Conservation (phyloP, 2,329 filamentous ascomycete genomes). For the Emergomyces orientalis region DNA sequence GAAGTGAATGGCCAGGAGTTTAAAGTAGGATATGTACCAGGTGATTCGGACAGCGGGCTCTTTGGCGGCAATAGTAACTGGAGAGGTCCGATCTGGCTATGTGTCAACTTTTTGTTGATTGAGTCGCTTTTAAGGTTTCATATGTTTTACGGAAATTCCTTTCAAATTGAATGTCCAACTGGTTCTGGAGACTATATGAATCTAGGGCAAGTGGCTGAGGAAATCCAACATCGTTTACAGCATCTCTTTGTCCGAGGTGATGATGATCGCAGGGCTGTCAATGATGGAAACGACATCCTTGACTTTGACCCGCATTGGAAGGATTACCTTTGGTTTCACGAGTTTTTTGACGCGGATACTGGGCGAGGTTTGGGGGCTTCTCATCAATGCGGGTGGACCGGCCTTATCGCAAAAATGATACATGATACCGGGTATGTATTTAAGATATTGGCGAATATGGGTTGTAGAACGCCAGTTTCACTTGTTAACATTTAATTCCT, state of each 20-base stretch:
- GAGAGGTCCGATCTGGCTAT: conserved; percentile 92
- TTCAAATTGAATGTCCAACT: conserved; percentile 88
- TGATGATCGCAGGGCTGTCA: conserved; percentile 79
- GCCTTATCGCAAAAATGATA: conserved; percentile 90
- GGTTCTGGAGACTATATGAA: conserved; percentile 94
- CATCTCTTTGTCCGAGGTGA: conserved; percentile 80
- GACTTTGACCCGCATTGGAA: conserved; percentile 92
- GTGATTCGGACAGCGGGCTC: conserved; percentile 90
- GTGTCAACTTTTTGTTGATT: conserved; percentile 88
- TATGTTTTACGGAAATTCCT: conserved; percentile 83
- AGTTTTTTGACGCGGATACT: conserved; percentile 91
- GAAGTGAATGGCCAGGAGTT: conserved; percentile 88
- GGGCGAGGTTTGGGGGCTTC: conserved; percentile 83
- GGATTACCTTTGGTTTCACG: conserved; percentile 89
- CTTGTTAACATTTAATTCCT: conserved; percentile 33
- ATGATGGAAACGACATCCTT: conserved; percentile 71
- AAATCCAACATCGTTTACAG: conserved; percentile 88
- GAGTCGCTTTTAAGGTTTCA: conserved; percentile 93
- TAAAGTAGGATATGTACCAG: conserved; percentile 78
- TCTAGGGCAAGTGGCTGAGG: conserved; percentile 85
- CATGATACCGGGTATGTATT: conserved; percentile 81
- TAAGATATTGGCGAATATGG: not conserved
- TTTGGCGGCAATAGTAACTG: conserved; percentile 98
- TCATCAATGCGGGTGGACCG: conserved; percentile 96
- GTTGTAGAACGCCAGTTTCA: not conserved